Evolutionary conservation across 2,329 filamentous ascomycete genomes (phyloP).

Genomic region (Ophiocordyceps sinensis): DNA sequence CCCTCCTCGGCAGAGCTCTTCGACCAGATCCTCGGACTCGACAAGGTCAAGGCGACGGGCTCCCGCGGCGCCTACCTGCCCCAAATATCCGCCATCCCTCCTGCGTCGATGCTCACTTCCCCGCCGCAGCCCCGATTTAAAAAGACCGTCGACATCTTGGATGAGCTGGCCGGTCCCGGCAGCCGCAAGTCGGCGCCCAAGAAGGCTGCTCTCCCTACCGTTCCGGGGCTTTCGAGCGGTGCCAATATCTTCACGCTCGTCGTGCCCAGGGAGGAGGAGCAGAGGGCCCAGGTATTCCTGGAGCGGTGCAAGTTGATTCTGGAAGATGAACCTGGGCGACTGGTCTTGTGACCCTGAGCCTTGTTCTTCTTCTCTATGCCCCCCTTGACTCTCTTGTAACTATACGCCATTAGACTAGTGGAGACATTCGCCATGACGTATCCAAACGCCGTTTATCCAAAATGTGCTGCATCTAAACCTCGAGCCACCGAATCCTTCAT

Average conservation of each 20-base stretch:
- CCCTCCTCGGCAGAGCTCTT: constrained; percentile 74
- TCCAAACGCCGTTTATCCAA: not conserved
- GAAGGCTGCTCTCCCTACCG: constrained; percentile 13
- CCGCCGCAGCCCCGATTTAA: constrained; percentile 14
- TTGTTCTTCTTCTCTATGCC: constrained; percentile 7
- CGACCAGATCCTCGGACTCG: constrained; percentile 68
- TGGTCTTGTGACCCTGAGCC: constrained; percentile 41
- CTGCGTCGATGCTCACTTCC: constrained; percentile 24
- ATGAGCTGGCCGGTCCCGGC: constrained; percentile 47
- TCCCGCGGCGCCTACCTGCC: constrained; percentile 55
- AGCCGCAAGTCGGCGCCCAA: constrained; percentile 13
- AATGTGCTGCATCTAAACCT: not conserved
- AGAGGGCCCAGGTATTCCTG: constrained; percentile 67
- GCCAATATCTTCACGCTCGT: constrained; percentile 70
- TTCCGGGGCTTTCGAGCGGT: constrained; percentile 36
- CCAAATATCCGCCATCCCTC: constrained; percentile 46
- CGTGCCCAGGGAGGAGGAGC: constrained; percentile 68
- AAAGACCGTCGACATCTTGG: constrained; percentile 55
- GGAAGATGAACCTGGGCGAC: constrained; percentile 62
- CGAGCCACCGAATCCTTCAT: too few species aligned
- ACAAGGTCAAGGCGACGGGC: constrained; percentile 25
- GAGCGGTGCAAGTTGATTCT: constrained; percentile 74
- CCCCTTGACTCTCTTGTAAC: not conserved
- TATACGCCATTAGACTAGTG: constrained; percentile 7
- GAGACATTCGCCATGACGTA: not conserved